A percentile compares a stretch with the other conserved stretches of the same genome.
Conservation (phyloP, 2,329 filamentous ascomycete genomes). For the Ascochyta clinopodiicola region DNA sequence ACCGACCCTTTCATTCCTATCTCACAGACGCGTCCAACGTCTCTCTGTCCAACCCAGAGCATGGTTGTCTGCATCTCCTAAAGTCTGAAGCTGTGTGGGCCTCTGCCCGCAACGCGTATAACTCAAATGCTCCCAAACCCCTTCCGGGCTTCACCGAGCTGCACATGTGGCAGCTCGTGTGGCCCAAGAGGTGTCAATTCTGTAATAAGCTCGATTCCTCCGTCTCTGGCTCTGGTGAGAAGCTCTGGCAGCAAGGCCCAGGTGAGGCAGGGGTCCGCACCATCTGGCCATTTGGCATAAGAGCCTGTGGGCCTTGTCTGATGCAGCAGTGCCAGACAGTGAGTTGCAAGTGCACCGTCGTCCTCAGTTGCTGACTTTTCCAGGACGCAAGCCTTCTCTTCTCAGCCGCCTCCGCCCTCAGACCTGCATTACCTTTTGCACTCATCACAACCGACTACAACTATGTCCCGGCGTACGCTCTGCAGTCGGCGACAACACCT, state of each 20-base stretch:
- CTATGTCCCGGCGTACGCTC: slow-evolving; percentile 62
- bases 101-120: slow-evolving; percentile 69
- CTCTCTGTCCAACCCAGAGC: slow-evolving; percentile 38
- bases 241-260: slow-evolving; percentile 66
- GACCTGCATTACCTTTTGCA: slow-evolving; percentile 73
- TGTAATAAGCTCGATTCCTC: slow-evolving; percentile 59
- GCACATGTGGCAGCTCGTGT: slow-evolving; percentile 77
- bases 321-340: slow-evolving; percentile 69
- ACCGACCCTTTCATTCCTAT: slow-evolving; percentile 67
- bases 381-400: slow-evolving; percentile 75
- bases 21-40: slow-evolving; percentile 46
- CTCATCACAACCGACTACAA: slow-evolving; percentile 68
- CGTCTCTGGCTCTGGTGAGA: slow-evolving; percentile 29
- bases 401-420: slow-evolving; percentile 66
- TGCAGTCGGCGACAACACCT: slow-evolving; percentile 61
- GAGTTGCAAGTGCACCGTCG: slow-evolving; percentile 31
- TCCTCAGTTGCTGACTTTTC: slow-evolving; percentile 5
- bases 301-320: slow-evolving; percentile 72
- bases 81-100: slow-evolving; percentile 75
- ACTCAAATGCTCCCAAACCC: slow-evolving; percentile 72
- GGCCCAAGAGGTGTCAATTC: slow-evolving; percentile 69
- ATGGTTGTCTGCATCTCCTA: slow-evolving; percentile 48
- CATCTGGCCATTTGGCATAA: slow-evolving; percentile 75
- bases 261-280: slow-evolving; percentile 66
- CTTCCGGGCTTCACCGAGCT: slow-evolving; percentile 70